phyloP scores from a whole-genome alignment of 1,139 yeast species.

The Nadsonia commutata region DNA sequence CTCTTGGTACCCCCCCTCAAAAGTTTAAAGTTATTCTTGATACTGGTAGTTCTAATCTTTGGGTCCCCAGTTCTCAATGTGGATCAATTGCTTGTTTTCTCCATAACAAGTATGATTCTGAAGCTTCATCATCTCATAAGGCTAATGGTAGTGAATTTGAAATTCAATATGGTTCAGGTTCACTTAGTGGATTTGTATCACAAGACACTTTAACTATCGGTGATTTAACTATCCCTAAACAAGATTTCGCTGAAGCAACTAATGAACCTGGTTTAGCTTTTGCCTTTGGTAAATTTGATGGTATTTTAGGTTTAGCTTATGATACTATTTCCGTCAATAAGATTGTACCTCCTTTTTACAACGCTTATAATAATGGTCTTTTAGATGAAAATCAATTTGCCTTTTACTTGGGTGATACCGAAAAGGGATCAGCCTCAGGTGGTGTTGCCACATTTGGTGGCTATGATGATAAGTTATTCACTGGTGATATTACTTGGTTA shows the following conservation, averaged over 20 bases:
- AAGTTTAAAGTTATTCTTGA: slow-evolving; percentile 63
- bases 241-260: slow-evolving; percentile 94
- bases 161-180: slow-evolving; percentile 85
- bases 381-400: slow-evolving; percentile 77
- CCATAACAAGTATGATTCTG: slow-evolving; percentile 81
- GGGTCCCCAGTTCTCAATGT: slow-evolving; percentile 90
- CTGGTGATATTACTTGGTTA: slow-evolving; percentile 80
- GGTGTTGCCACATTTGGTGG: slow-evolving; percentile 96
- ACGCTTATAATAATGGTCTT: slow-evolving; percentile 67
- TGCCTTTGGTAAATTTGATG: slow-evolving; percentile 94
- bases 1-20: slow-evolving; percentile 87
- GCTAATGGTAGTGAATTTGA: slow-evolving; percentile 74
- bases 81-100: slow-evolving; percentile 87
- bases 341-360: slow-evolving; percentile 86
- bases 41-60: slow-evolving; percentile 90
- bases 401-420: slow-evolving; percentile 72
- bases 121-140: slow-evolving; percentile 62
- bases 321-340: slow-evolving; percentile 77
- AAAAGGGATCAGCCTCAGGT: slow-evolving; percentile 51
- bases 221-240: slow-evolving; percentile 68
- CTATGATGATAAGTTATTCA: slow-evolving; percentile 54
- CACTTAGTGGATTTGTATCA: slow-evolving; percentile 81
- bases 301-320: slow-evolving; percentile 89
- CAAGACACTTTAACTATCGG: slow-evolving; percentile 72
- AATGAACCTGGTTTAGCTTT: slow-evolving; percentile 94